phyloP scores from a whole-genome alignment of 1,284 basidiomycete species.

The Xanthoconium separans region DNA sequence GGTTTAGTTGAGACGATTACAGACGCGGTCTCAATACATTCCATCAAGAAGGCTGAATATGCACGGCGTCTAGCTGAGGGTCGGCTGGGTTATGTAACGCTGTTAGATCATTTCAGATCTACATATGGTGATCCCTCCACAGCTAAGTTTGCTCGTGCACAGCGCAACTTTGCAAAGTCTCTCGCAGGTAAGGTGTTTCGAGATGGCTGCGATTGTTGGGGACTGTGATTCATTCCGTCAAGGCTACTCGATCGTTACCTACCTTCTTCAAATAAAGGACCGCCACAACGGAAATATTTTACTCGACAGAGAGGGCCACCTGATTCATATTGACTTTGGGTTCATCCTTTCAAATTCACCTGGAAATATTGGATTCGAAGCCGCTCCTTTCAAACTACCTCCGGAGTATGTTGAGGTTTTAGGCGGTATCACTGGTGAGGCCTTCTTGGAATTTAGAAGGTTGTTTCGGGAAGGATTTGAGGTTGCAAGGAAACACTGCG shows the following conservation, averaged over 20 bases:
- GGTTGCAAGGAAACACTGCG: conserved; percentile 93
- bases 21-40: conserved; percentile 97
- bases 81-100: conserved; percentile 78
- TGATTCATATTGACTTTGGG: conserved; percentile 97
- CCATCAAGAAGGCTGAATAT: conserved; percentile 99
- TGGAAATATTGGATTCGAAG: conserved; percentile 97
- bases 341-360: conserved; percentile 98
- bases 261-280: conserved; percentile 97
- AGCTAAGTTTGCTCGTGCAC: conserved; percentile 81
- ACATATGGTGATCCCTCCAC: conserved; percentile 90
- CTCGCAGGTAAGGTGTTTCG: conserved; percentile 64
- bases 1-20: conserved; percentile 95
- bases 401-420: conserved; percentile 96
- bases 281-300: conserved; percentile 99
- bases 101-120: conserved; percentile 87
- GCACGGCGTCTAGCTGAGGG: conserved; percentile 82
- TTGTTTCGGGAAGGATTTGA: conserved; percentile 94
- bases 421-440: conserved; percentile 78
- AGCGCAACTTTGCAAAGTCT: conserved; percentile 92
- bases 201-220: background rate
- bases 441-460: conserved; percentile 83
- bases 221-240: background rate
- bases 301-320: conserved; percentile 90
- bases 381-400: conserved; percentile 96
- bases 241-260: conserved; percentile 95